Evolutionary conservation across 164 flowering plant genomes (phyloP).

Genomic region (Chloranthus sessilifolius): DNA sequence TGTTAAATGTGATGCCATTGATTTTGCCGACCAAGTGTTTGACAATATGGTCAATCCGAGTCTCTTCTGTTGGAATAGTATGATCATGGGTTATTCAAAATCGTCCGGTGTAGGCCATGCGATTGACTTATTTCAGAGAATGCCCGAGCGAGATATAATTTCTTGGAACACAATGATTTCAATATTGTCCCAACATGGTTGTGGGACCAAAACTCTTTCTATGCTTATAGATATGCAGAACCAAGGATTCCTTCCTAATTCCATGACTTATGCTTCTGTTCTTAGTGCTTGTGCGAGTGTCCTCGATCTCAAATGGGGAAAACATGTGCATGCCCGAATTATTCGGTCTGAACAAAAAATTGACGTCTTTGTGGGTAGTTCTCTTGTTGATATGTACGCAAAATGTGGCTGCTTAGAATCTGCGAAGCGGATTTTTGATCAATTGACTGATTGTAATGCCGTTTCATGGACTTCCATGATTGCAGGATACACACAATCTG

Average conservation of each 20-base stretch:
- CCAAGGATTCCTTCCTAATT: slow-evolving; percentile 37
- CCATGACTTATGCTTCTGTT: slow-evolving; percentile 46
- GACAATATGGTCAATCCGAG: slow-evolving; percentile 24
- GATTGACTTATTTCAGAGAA: slow-evolving; percentile 26
- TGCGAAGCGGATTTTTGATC: slow-evolving; percentile 37
- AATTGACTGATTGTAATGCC: slow-evolving; percentile 25
- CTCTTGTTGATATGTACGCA: slow-evolving; percentile 53
- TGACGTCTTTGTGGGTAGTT: slow-evolving; percentile 40
- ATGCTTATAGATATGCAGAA: slow-evolving; percentile 42
- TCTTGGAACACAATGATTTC: slow-evolving; percentile 56
- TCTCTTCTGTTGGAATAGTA: slow-evolving; percentile 49
- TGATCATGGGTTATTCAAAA: slow-evolving; percentile 44
- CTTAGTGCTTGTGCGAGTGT: slow-evolving; percentile 46
- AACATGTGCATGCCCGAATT: slow-evolving; percentile 49
- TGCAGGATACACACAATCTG: slow-evolving; percentile 35
- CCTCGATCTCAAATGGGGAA: slow-evolving; percentile 44
- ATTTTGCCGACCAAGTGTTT: slow-evolving; percentile 30
- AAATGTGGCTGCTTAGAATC: slow-evolving; percentile 38
- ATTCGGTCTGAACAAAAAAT: slow-evolving; percentile 26
- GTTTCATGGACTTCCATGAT: slow-evolving; percentile 57
- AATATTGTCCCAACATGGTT: slow-evolving; percentile 39
- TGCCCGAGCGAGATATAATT: slow-evolving; percentile 39
- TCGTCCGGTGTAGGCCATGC: slow-evolving; percentile 21
- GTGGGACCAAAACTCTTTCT: slow-evolving; percentile 25
- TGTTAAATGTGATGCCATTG: slow-evolving; percentile 25